A percentile compares a stretch with the other conserved stretches of the same genome.
phyloP scores from a whole-genome alignment of 2,329 filamentous ascomycete species.

The Penicillium sp. region DNA sequence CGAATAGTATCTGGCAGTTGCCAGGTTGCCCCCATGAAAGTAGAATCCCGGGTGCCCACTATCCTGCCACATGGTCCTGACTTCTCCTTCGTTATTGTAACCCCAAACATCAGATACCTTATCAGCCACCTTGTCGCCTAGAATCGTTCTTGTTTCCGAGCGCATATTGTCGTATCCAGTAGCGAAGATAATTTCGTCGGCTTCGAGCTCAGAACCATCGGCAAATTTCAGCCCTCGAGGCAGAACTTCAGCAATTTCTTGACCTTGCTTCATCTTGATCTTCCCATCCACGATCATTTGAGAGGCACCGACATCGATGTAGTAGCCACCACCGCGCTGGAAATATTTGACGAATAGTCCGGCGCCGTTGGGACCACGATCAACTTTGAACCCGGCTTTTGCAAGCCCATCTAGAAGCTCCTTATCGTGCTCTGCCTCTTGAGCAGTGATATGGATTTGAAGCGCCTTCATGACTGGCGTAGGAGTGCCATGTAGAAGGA shows the following conservation, averaged over 20 bases:
- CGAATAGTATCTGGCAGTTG: background rate
- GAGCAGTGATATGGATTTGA: background rate
- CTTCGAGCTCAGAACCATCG: background rate
- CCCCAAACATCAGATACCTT: background rate
- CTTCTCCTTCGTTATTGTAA: background rate
- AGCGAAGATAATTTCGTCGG: background rate
- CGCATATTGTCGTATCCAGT: background rate
- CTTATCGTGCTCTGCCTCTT: background rate
- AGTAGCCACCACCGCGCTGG: background rate
- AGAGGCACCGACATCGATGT: background rate
- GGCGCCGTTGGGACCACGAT: background rate
- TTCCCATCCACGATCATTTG: conserved; percentile 63
- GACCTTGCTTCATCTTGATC: conserved; percentile 64
- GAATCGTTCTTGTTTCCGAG: background rate
- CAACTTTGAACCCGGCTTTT: background rate
- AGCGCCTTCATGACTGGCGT: background rate
- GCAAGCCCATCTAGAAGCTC: background rate
- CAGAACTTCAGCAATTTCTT: conserved; percentile 56
- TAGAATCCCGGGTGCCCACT: background rate
- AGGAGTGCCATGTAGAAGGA: background rate
- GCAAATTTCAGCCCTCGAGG: conserved; percentile 23
- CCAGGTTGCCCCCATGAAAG: background rate
- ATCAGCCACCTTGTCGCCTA: background rate
- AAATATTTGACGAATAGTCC: background rate
- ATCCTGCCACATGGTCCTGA: background rate